Conservation (phyloP, 495 filamentous ascomycete genomes). For the Aspergillus sclerotiicarbonarius region DNA sequence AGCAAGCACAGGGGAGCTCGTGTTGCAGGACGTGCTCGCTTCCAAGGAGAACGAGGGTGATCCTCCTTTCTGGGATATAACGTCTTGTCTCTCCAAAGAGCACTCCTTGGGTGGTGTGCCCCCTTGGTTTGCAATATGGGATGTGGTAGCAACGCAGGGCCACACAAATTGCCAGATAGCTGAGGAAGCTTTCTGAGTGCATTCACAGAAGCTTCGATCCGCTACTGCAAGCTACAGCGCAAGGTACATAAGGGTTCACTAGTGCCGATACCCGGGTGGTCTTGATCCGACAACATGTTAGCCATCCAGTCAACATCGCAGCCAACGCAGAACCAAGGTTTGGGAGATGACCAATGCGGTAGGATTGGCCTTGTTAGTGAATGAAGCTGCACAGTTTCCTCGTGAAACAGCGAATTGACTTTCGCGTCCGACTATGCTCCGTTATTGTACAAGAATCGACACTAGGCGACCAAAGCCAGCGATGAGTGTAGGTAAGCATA, state of each 20-base stretch:
- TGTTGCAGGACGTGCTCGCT: not conserved
- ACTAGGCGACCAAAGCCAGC: too few species aligned
- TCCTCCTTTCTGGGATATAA: not conserved
- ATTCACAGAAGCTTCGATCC: not conserved
- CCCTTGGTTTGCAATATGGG: not conserved
- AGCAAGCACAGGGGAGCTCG: not conserved
- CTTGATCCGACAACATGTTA: not conserved
- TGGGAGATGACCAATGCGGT: too few species aligned
- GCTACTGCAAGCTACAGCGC: not conserved
- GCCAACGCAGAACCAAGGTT: too few species aligned
- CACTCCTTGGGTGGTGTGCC: not conserved
- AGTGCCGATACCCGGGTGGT: not conserved
- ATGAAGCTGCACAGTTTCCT: too few species aligned
- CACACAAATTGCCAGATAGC: not conserved
- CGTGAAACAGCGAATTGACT: too few species aligned
- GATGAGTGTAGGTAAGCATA: too few species aligned
- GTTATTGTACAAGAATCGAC: too few species aligned
- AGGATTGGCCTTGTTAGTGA: too few species aligned
- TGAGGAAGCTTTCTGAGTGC: not conserved
- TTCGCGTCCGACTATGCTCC: too few species aligned
- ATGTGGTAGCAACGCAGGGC: not conserved
- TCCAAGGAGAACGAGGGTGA: not conserved
- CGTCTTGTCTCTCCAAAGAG: not conserved
- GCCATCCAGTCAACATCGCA: not conserved
- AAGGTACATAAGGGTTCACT: not conserved